Base-by-base conservation (phyloP, 208 protist genomes). In the Willaertia magna region DNA sequence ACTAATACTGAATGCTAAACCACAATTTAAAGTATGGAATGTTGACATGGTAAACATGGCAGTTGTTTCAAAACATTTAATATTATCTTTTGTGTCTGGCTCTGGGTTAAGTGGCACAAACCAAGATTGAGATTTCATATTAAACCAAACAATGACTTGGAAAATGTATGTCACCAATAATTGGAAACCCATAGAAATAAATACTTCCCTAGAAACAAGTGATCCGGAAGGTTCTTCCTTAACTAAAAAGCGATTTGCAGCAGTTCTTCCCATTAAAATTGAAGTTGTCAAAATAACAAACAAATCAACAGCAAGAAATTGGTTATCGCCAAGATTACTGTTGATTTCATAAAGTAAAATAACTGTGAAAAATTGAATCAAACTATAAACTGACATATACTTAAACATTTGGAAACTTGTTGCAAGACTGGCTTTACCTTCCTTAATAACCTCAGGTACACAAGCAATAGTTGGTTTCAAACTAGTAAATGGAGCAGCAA, bases 351-450 rank as follows among this genome's bases (percentile, higher is more conserved):
- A 86, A 4, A 88, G 26, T 9, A 85, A 39, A 4, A 76, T n/a
- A 7, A 85, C 39, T 2, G 86, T 76, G 26, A 78, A 74, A 34
- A 76, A 88, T 85, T 88, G 87, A 44, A 88, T 88, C 30, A 88
- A 14, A 26, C 44, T 40, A 46, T 87, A 88, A 26, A 46, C 4
- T 2, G 85, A 75, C 82, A 87, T 88, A 16, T 34, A 87, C 43
- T 88, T 88, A 74, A 88, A 88, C 74, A 79, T 67, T 87, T 88
- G 82, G 59, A 88, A 87, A 22, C 26, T 49, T 34, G 87, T 87
- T 12, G 51, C 52, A 4, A 88, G 43, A 11, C 85, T 59, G 47
- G 30, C 46, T 79, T 86, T 46, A 30, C 87, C 87, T 46, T 88
- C 87, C 26, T 67, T 75, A 12, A 88, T 67, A 0, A 88, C 22